Percentiles rank a stretch among this genome's conserved stretches.
phyloP scores from a whole-genome alignment of 352 stramenopile genomes.

The Globisporangium carolinianum region DNA sequence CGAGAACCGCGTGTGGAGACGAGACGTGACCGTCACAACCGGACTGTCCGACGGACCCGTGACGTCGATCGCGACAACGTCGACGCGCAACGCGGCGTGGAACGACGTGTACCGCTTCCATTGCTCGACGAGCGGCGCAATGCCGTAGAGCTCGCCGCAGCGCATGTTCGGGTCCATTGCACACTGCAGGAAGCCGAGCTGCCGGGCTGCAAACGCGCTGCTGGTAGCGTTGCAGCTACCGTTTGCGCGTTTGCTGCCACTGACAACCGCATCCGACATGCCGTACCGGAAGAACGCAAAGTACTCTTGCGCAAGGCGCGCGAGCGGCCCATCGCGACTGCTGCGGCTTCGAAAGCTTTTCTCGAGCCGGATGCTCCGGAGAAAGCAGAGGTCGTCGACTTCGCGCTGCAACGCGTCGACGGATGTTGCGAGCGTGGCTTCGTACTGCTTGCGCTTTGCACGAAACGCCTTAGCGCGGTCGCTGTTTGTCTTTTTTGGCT shows the following conservation, averaged over 20 bases:
- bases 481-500: conserved; percentile 47
- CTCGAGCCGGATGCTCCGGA: conserved; percentile 34
- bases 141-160: conserved; percentile 18
- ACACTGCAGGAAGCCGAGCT: conserved; percentile 25
- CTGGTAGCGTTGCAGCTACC: conserved; percentile 6
- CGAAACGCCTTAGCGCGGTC: conserved; percentile 57
- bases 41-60: conserved; percentile 30
- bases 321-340: conserved; percentile 32
- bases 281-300: conserved; percentile 41
- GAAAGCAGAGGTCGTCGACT: conserved; percentile 36
- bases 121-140: conserved; percentile 26
- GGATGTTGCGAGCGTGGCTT: conserved; percentile 25
- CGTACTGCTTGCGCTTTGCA: conserved; percentile 40
- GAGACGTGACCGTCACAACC: conserved; percentile 31
- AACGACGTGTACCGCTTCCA: conserved; percentile 40
- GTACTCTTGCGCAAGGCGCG: conserved; percentile 35
- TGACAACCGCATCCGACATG: conserved; percentile 17
- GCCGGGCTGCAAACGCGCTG: conserved; percentile 15
- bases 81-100: conserved; percentile 21
- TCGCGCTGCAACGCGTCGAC: conserved; percentile 34
- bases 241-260: conserved; percentile 25
- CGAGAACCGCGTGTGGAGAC: conserved; percentile 47
- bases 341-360: conserved; percentile 24
- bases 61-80: conserved; percentile 35
- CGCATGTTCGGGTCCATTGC: conserved; percentile 35